A percentile compares a stretch with the other conserved stretches of the same genome.
These are phyloP conservation scores for Gossypium lobatum DNA, from an alignment of 441 rosid species.

Conservation along the genomic window DNA sequence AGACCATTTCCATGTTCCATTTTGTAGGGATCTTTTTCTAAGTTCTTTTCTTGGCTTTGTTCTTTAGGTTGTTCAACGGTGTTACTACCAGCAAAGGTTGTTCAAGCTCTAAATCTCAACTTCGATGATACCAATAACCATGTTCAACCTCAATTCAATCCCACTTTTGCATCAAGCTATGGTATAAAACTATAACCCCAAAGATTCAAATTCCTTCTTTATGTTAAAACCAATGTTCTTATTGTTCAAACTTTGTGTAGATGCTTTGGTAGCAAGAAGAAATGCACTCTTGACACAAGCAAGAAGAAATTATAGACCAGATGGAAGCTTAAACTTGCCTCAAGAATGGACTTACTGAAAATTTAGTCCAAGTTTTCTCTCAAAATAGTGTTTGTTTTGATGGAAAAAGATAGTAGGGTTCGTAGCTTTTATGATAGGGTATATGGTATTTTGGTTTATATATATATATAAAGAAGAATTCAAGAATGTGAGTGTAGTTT, in stretches of 20 bases:
- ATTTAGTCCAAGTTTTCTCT: neutral
- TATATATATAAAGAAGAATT: neutral
- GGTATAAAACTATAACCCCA: constrained; percentile 26
- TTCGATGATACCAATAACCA: constrained; percentile 21
- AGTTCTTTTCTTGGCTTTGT: no score
- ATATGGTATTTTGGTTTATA: constrained; percentile 13
- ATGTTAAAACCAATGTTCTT: neutral
- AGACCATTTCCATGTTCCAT: neutral
- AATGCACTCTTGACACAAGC: constrained; percentile 32
- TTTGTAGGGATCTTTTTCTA: neutral
- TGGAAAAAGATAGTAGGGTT: constrained; percentile 8
- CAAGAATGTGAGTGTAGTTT: constrained; percentile 22
- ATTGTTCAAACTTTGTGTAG: constrained; percentile 23
- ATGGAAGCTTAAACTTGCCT: constrained; percentile 34
- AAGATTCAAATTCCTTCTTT: no score
- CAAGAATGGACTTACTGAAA: constrained; percentile 65
- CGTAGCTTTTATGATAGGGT: neutral
- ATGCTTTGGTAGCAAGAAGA: constrained; percentile 40
- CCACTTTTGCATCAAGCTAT: constrained; percentile 27
- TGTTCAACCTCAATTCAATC: constrained; percentile 26
- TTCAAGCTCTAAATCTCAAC: constrained; percentile 45
- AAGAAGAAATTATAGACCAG: constrained; percentile 27
- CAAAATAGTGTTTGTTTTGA: neutral
- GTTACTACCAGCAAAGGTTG: constrained; percentile 40
- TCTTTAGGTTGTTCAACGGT: constrained; percentile 39